phyloP scores from a whole-genome alignment of 2,329 filamentous ascomycete genomes.

The Dactylellina sp. region DNA sequence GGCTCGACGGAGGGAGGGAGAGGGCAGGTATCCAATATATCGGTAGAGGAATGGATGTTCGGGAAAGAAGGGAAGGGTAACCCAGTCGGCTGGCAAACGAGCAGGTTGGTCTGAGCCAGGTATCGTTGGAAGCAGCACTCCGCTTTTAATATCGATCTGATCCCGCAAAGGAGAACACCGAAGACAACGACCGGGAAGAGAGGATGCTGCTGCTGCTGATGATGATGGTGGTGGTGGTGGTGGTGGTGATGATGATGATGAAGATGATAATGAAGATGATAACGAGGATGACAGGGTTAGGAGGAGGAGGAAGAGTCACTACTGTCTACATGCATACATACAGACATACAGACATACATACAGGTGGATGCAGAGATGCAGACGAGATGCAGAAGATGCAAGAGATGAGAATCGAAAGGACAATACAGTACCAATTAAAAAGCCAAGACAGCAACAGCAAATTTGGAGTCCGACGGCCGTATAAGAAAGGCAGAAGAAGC shows the following conservation, averaged over 20 bases:
- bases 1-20: background rate
- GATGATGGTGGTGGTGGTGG: background rate
- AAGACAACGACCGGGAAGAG: background rate
- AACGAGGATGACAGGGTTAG: background rate
- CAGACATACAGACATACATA: background rate
- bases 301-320: constrained; percentile 3
- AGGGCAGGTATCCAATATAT: background rate
- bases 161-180: background rate
- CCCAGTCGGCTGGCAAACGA: constrained; percentile 47
- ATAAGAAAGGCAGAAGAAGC: constrained; percentile 28
- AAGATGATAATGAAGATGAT: constrained; percentile 1
- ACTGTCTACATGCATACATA: too few species aligned
- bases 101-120: too few species aligned
- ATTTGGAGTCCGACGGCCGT: constrained; percentile 49
- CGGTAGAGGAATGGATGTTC: constrained; percentile 22
- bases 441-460: constrained; percentile 44
- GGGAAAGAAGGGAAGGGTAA: constrained; percentile 53
- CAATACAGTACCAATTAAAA: background rate
- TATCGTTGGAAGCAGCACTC: too few species aligned
- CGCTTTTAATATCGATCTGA: too few species aligned
- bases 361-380: constrained; percentile 2
- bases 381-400: background rate
- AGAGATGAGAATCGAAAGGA: constrained; percentile 1
- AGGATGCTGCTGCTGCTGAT: too few species aligned
- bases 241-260: background rate